These are phyloP conservation scores for Platanthera guangdongensis DNA, from an alignment of 106 monocot genomes.

Conservation along the genomic window DNA sequence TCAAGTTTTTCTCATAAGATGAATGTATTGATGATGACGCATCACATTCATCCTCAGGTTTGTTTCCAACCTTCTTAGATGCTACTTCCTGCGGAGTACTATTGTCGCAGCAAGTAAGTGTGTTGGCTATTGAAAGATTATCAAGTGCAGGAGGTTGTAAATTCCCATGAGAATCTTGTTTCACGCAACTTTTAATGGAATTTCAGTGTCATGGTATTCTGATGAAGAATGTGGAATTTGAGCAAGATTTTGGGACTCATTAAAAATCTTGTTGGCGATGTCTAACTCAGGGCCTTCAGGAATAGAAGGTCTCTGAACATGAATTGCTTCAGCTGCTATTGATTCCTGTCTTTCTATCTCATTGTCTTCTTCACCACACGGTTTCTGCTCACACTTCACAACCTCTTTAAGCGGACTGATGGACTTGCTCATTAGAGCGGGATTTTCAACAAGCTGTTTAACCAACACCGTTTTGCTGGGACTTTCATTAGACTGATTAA, in stretches of 20 bases:
- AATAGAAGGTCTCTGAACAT: conserved; percentile 11
- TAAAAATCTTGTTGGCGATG: conserved; percentile 1
- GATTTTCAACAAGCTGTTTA: not conserved
- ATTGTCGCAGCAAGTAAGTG: not conserved
- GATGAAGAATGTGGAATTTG: conserved; percentile 10
- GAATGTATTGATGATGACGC: conserved; percentile 10
- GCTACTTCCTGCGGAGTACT: conserved; percentile 16
- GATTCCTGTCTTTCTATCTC: conserved; percentile 4
- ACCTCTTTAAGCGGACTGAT: conserved; percentile 5
- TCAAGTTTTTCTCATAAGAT: conserved; percentile 2
- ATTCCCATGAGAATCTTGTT: not conserved
- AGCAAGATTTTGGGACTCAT: conserved; percentile 11
- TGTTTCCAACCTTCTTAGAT: conserved; percentile 1
- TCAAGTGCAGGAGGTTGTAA: conserved; percentile 16
- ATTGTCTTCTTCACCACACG: conserved; percentile 1
- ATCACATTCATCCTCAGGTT: conserved; percentile 2
- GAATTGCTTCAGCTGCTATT: conserved; percentile 3
- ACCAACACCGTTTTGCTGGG: not conserved
- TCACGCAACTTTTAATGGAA: conserved; percentile 6
- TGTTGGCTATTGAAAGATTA: conserved; percentile 14
- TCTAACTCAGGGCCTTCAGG: conserved; percentile 11
- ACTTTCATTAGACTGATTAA: conserved; percentile 13
- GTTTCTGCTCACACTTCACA: conserved; percentile 1
- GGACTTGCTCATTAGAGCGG: not conserved
- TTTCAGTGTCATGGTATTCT: conserved; percentile 18